Base-by-base conservation (phyloP, 495 filamentous ascomycete genomes). In the Penicillium psychrofluorescens region DNA sequence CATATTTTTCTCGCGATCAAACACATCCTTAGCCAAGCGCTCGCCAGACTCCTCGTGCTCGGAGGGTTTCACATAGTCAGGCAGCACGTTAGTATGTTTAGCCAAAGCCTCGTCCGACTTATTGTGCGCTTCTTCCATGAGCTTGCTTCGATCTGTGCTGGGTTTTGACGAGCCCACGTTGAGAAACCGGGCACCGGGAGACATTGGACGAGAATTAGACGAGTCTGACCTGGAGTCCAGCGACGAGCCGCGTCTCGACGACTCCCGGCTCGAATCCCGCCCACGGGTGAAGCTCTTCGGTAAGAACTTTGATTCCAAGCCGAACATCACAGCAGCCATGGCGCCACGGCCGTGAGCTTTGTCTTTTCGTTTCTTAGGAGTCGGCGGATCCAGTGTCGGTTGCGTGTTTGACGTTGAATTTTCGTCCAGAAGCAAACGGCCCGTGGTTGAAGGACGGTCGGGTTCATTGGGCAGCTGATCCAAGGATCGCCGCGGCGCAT, bases 21-120 rank as follows among this genome's bases (percentile, higher is more conserved):
- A 67, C 40, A 86, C 79, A 54, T 91, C 87, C 58, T 88, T 91
- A 43, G 80, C 74, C 45, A 95, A 60, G 36, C 88, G 77, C 41
- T 77, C 77, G 30, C 72, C 77, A 54, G 52, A 58, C 42, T 56
- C 64, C 50, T 55, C 64, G 40, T 48, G 63, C 6, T 45, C 48
- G 33, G 41, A 45, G 1, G 54, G 60, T 46, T 54, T 71, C 46
- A 56, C 59, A 51, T 83, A 64, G 28, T 66, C 66, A 7, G 77
- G 68, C 9, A 86, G 59, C 22, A 55, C 72, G 8, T 79, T 79
- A 13, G 74, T 66, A 6, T 74, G 77, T 15, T 71, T 71, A 0
- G 73, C 64, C 40, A 86, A 59, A 31, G 72, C 75, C 28, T 78
- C 82, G 56, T 87, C 83, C 0, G 84, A 86, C n/a, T 78, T 68